Base-by-base conservation (phyloP, 2,329 filamentous ascomycete genomes). In the Colletotrichum tanaceti region DNA sequence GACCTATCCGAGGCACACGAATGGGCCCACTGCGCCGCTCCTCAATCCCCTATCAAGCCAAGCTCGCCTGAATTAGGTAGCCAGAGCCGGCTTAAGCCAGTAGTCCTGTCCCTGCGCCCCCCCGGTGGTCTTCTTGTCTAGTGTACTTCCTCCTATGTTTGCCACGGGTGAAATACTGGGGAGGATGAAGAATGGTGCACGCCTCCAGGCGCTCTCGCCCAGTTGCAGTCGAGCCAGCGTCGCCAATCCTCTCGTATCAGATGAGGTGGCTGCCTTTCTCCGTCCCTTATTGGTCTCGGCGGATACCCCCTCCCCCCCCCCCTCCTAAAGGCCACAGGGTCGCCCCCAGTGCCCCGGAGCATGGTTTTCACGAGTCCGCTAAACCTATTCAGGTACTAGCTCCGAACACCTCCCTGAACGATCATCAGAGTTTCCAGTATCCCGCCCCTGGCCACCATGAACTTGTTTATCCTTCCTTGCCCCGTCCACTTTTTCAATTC, bases 401-500 rank as follows among this genome's bases (percentile, higher is more conserved):
- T 18, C 44, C 58, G 10, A 49, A 39, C 11, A 11, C 39, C 10
- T 5, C 14, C 4, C 18, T 18, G 44, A 50, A 52, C 22, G 14
- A 57, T 57, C 50, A 54, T 22, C 50, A 13, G 32, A 47, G 43
- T 47, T 49, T 49, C 28, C 28, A 32, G 28, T 32, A 32, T 32
- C 28, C 28, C 57, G n/a, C 57, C 43, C 43, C n/a, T 16, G 20
- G 7, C 2, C 57, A 10, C n/a, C 10, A 16, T 28, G 20, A 52
- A 13, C 38, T 54, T 9, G 35, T 53, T n/a, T n/a, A 54, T 11
- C n/a, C 14, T 22, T 54, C 32, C 50, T 22, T 54, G 50, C 32
- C 16, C 39, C n/a, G 35, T 50, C 65, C 65, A 68, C 61, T 68
- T 68, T 68, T 68, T 38, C 49, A 68, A 65, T 65, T 60, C 62